Conservation (phyloP, 768 basidiomycete genomes). For the Hygrocybe coccinea region DNA sequence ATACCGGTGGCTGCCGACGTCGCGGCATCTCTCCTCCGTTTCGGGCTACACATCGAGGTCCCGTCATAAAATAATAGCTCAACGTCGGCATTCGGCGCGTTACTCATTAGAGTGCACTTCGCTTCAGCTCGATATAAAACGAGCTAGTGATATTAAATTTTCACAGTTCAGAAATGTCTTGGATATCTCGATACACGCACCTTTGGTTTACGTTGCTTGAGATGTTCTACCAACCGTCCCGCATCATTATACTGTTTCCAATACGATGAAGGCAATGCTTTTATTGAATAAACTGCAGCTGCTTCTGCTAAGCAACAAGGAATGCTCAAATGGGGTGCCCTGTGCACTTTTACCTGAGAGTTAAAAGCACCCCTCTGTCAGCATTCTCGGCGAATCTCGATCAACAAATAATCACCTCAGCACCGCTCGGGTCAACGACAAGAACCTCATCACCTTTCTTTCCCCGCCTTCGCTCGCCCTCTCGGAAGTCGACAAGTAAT, state of each 20-base stretch:
- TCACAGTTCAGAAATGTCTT: not conserved
- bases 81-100: conserved; percentile 44
- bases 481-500: conserved; percentile 53
- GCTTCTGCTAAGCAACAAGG: conserved; percentile 48
- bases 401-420: conserved; percentile 24
- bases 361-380: not conserved
- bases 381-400: not conserved
- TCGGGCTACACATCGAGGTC: not conserved
- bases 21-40: not conserved
- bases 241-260: conserved; percentile 48
- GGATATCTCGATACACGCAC: conserved; percentile 25
- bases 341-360: conserved; percentile 42
- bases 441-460: conserved; percentile 44
- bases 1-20: too few relatives aligned
- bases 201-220: conserved; percentile 51
- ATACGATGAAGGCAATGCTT: conserved; percentile 37
- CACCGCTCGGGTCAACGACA: conserved; percentile 37
- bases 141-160: too few relatives aligned
- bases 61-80: conserved; percentile 35
- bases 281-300: conserved; percentile 28
- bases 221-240: conserved; percentile 38
- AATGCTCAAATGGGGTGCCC: conserved; percentile 46
- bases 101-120: conserved; percentile 51
- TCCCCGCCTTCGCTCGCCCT: conserved; percentile 45
- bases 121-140: conserved; percentile 35